Evolutionary conservation across 139 green algal species (phyloP), one percentile per base, ranked within the genome.

Genomic region (Raphidocelis subcapitata): DNA sequence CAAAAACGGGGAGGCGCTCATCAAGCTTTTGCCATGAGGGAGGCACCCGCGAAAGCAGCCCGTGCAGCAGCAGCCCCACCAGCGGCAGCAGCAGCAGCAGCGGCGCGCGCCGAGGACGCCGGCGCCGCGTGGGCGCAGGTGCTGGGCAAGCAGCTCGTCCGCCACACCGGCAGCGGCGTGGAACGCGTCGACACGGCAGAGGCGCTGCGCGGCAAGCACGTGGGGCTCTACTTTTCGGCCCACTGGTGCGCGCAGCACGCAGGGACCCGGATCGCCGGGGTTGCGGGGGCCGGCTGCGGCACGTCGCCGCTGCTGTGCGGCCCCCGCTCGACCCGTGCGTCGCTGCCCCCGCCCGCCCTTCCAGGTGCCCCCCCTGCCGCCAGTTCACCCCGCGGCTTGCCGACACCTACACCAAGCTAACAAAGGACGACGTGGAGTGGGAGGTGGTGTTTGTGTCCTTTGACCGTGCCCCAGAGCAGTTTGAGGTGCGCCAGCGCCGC

Each of bases 341-440:
- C 41, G 31, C 41, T 29, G 2, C 33, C 37, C 51, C 33, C 67
- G 28, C 24, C 12, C 32, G 15, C 36, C 26, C 35, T 57, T 37
- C 46, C 49, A 77, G 73, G 76, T 88, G 83, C 52, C 83, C 83
- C 8, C 83, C 83, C 15, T 88, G 83, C 77, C 76, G 83, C 5
- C 62, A 41, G 0, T 88, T 88, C 65, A 88, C 83, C 1, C 83
- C 80, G 5, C 26, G 77, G 29, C 69, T 89, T 24, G 52, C 62
- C 3, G 71, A 82, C 44, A 83, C 69, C 10, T 87, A 87, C 70
- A 24, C 63, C 3, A 78, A 77, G 67, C 72, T 84, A 1, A 75
- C 67, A 29, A 81, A 80, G 15, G 63, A 79, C 5, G 81, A 79
- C 21, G 78, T 79, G 49, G 60, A 74, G 1, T 81, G 83, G 36